Evolutionary conservation across 2,329 filamentous ascomycete species (phyloP).

Genomic region (Trichoderma pleuroti): DNA sequence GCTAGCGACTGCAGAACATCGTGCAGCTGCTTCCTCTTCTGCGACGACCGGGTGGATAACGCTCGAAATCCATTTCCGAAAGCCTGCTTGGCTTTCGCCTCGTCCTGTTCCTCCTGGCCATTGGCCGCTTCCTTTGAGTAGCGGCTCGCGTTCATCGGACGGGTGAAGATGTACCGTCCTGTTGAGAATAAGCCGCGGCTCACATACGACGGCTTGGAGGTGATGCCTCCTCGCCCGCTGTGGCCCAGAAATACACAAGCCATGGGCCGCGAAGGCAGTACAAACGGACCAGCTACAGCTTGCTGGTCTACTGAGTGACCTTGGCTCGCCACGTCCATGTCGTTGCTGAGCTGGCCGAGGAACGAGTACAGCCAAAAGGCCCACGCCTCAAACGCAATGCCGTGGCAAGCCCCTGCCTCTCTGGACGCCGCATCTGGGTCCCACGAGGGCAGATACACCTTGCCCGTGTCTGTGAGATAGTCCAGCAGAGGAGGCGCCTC

Average conservation of each 20-base stretch:
- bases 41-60: conserved; percentile 25
- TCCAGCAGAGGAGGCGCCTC: conserved; percentile 34
- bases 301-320: conserved; percentile 27
- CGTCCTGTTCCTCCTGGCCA: background rate
- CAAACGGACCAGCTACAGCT: conserved; percentile 35
- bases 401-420: conserved; percentile 33
- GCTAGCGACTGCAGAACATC: conserved; percentile 34
- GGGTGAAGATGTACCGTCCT: conserved; percentile 34
- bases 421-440: conserved; percentile 29
- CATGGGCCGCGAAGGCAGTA: conserved; percentile 39
- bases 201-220: conserved; percentile 35
- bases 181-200: conserved; percentile 35
- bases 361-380: conserved; percentile 42
- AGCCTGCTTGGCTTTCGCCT: background rate
- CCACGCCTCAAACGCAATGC: conserved; percentile 38
- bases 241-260: conserved; percentile 39
- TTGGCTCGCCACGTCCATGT: conserved; percentile 32
- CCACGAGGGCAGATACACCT: conserved; percentile 31
- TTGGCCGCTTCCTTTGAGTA: background rate
- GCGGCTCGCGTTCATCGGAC: conserved; percentile 18
- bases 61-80: conserved; percentile 18
- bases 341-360: conserved; percentile 37
- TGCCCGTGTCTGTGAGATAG: conserved; percentile 34
- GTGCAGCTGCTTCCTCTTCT: conserved; percentile 35
- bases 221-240: conserved; percentile 34